Evolutionary conservation across 176 grass and related monocot species (phyloP), one percentile per base, ranked within the genome.

Genomic region (Secale cereale): DNA sequence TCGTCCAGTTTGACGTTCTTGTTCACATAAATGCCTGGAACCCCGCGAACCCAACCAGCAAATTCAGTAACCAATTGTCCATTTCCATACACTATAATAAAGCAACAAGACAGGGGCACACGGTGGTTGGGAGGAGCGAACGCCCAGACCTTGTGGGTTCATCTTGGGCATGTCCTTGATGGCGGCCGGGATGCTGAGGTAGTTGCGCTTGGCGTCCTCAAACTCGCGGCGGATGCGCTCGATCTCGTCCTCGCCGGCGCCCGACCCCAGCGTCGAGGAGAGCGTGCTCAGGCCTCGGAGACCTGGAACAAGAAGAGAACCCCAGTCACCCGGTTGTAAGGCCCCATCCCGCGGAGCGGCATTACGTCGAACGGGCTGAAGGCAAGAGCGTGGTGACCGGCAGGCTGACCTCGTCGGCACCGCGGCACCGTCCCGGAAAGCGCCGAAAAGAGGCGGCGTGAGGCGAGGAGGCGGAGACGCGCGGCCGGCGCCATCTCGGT

Each of bases 151-250:
- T 90, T 92, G 84, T 3, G 93, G 97, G 41, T 96, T 76, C 93
- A 99, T 99, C 81, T 90, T 94, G 75, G 90, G 89, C 93, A 96
- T 96, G 81, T 86, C 97, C 81, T 93, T 98, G 56, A 96, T 87
- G 45, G 90, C 86, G 52, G 81, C 78, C 4, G 96, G 90, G 60
- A 98, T 94, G 78, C 92, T 95, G 78, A 95, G 91, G 65, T 94
- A 98, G 83, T 90, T 92, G 74, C 91, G 84, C 84, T 95, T 98
- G 70, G 91, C 90, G 65, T 95, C 90, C 74, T 98, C 88, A 41
- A 94, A 95, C 87, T 95, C 88, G 68, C 37, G 84, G 39, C 86
- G 89, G 78, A 98, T 98, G 86, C 90, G 92, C 93, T 83, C 81
- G 75, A 98, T 94, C 86, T 92, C 91, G 32, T 98, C 93, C 83